Evolutionary conservation across 2,329 filamentous ascomycete genomes (phyloP), one percentile per base, ranked within the genome.

Genomic region (Aspergillus neoniger): DNA sequence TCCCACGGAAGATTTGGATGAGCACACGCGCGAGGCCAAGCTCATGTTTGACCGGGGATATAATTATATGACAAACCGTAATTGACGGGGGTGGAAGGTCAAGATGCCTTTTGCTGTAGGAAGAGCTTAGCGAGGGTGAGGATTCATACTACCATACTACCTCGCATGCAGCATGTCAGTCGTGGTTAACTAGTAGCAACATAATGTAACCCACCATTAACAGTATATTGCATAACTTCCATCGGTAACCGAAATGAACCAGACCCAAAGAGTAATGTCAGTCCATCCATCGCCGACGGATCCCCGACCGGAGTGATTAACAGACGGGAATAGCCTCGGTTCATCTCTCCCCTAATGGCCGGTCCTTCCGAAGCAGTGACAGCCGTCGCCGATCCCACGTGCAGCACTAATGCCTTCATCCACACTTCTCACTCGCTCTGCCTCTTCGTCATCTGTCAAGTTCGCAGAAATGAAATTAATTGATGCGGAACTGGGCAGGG

Each of bases 1-100:
- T 5, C 58, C 58, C 5, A 38, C 49, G 15, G 58, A 60, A 30
- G 58, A 60, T 21, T 17, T 60, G 54, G 58, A 60, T 32, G 54
- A 36, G 12, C 52, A 48, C 3, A 60, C 58, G 5, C 12, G 19
- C 8, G 6, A 41, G 10, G 54, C 54, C 10, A 57, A 49, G 43
- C 30, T 12, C 8, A 57, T 49, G 54, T n/a, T 41, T 17, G 54
- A 57, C n/a, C 28, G 54, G 7, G 54, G 54, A 14, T 57, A 21
- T 4, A 23, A 57, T 43, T 57, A 57, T 28, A 10, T 57, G 15
- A 57, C 28, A 4, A 57, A 57, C 17, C 54, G 54, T 4, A 32
- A 32, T 32, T 32, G 12, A 32, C 10, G 4, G 12, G 30, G 12
- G 30, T 14, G 30, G 12, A 14, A 14, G 30, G 30, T 32, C 12